phyloP scores from a whole-genome alignment of 1,284 basidiomycete species.

The Fomitopsis betulina region DNA sequence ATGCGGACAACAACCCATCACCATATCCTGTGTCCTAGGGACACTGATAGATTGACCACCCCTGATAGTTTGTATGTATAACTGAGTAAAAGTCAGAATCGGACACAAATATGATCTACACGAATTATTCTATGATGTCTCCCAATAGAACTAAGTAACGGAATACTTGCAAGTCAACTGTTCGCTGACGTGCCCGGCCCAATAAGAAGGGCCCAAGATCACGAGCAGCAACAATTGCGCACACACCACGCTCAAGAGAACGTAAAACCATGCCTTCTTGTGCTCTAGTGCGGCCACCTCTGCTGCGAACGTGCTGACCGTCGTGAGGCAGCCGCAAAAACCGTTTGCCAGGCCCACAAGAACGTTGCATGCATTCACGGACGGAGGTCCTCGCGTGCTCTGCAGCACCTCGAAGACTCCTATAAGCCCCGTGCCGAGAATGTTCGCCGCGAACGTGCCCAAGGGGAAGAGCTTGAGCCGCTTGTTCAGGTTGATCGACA shows the following conservation, averaged over 20 bases:
- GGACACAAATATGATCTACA: too few relatives aligned
- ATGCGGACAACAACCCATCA: too few relatives aligned
- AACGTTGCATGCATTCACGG: conserved; percentile 58
- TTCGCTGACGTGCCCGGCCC: conserved; percentile 44
- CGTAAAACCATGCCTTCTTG: conserved; percentile 65
- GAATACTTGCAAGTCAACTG: conserved; percentile 32
- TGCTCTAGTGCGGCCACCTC: conserved; percentile 66
- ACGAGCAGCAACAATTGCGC: conserved; percentile 74
- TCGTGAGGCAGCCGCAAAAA: conserved; percentile 94
- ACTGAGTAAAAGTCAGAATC: too few relatives aligned
- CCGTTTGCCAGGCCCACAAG: conserved; percentile 85
- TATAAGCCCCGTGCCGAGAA: conserved; percentile 75
- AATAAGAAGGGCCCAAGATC: conserved; percentile 73
- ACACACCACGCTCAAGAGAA: conserved; percentile 58
- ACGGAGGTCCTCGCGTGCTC: conserved; percentile 41
- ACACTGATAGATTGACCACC: too few relatives aligned
- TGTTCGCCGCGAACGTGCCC: conserved; percentile 88
- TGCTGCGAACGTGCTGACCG: conserved; percentile 89
- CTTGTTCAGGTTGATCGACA: conserved; percentile 75
- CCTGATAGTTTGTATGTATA: too few relatives aligned
- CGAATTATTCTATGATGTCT: too few relatives aligned
- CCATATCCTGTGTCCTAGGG: too few relatives aligned
- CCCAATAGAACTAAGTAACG: background rate
- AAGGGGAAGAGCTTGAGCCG: conserved; percentile 63
- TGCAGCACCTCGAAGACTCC: conserved; percentile 72